phyloP scores from a whole-genome alignment of 2,329 filamentous ascomycete species.

The Colletotrichum tamarilloi region DNA sequence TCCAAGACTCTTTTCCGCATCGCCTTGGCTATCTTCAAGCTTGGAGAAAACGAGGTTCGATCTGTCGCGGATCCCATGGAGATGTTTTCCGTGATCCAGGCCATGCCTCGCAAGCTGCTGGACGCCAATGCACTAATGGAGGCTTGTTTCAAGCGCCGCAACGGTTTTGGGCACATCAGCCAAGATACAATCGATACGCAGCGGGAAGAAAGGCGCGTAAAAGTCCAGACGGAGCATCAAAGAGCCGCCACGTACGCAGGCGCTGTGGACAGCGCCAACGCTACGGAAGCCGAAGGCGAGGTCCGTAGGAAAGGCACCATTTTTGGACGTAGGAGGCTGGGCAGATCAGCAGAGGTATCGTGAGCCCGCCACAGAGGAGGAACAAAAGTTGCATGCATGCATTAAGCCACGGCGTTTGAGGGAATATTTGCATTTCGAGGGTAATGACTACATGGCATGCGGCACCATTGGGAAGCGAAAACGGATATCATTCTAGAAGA shows the following conservation, averaged over 20 bases:
- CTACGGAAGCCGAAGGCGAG: constrained; percentile 46
- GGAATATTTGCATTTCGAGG: constrained; percentile 36
- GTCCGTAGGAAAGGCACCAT: constrained; percentile 56
- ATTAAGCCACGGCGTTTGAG: constrained; percentile 35
- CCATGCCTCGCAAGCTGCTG: constrained; percentile 81
- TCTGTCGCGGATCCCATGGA: constrained; percentile 89
- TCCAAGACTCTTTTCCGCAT: constrained; percentile 94
- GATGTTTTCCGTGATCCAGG: constrained; percentile 94
- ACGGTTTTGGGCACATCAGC: constrained; percentile 83
- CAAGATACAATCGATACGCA: constrained; percentile 85
- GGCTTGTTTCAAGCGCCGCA: constrained; percentile 81
- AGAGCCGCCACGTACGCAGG: constrained; percentile 39
- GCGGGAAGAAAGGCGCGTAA: constrained; percentile 73
- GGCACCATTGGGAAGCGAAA: constrained; percentile 24
- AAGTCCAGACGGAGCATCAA: constrained; percentile 55
- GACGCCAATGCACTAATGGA: constrained; percentile 88
- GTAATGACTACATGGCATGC: constrained; percentile 37
- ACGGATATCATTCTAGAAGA: constrained; percentile 21
- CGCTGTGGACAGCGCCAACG: constrained; percentile 44
- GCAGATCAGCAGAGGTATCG: constrained; percentile 26
- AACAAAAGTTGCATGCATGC: constrained; percentile 22
- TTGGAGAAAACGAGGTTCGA: constrained; percentile 83
- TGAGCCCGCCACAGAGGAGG: constrained; percentile 6
- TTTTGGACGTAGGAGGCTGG: constrained; percentile 55
- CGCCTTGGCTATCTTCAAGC: constrained; percentile 90